phyloP scores from a whole-genome alignment of 371 early-diverging fungal genomes.

The Mucor mucedo region DNA sequence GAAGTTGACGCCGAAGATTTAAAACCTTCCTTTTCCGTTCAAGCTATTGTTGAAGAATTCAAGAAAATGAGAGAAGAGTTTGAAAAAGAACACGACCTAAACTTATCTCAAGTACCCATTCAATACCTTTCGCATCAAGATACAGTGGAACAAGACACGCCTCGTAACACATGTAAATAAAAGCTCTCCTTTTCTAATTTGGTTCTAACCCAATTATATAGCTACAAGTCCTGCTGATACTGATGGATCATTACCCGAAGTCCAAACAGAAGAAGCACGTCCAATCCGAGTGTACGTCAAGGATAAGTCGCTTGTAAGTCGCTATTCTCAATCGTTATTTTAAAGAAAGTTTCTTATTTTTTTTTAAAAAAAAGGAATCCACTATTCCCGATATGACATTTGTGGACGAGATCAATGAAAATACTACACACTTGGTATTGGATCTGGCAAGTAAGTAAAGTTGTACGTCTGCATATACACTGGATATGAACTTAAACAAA shows the following conservation, averaged over 20 bases:
- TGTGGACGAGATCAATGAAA: neutral
- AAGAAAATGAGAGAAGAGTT: conserved; percentile 9
- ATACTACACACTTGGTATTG: conserved; percentile 15
- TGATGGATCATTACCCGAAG: neutral
- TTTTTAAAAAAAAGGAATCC: neutral
- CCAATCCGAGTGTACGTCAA: neutral
- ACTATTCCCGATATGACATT: neutral
- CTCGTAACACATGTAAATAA: neutral
- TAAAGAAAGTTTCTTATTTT: neutral
- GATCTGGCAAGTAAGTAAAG: conserved; percentile 5
- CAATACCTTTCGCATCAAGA: neutral
- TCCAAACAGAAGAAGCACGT: neutral
- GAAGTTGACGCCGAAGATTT: neutral
- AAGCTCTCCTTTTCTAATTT: neutral
- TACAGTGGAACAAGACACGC: neutral
- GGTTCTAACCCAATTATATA: no score
- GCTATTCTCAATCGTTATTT: neutral
- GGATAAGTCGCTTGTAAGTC: neutral
- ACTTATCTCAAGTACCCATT: neutral
- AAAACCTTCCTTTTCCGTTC: neutral
- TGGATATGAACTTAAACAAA: neutral
- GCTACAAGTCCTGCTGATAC: neutral
- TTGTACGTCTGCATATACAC: neutral
- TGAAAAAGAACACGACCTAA: neutral
- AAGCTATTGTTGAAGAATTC: conserved; percentile 14